Base-by-base conservation (phyloP, 768 basidiomycete genomes). In the Auriscalpium microsporum region DNA sequence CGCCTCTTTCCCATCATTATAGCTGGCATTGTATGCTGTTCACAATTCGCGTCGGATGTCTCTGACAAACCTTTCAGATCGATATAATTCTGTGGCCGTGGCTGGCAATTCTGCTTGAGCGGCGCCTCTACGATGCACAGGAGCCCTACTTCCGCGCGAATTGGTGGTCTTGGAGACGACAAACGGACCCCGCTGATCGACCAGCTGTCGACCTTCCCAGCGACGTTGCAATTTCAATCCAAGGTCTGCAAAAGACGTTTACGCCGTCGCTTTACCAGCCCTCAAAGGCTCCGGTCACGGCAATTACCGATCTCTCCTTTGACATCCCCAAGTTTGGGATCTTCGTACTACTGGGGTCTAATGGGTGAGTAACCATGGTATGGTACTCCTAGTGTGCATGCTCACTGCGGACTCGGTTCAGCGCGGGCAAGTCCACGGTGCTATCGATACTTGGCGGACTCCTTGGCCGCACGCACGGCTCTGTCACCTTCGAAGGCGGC, bases 351-450 rank as follows among this genome's bases (percentile, higher is more conserved):
- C 70, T 90, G 10, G 88, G 87, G 28, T 82, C 86, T 1, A 87
- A 87, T 58, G 85, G 84, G 82, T 72, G 23, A 35, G 70, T 63
- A 1, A 28, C n/a, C 3, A 6, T 28, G 28, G 2, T 28, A 4
- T 7, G 7, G 28, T 28, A 28, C 28, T 28, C 28, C 7, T 28
- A 28, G 28, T 28, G 28, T 28, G 28, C 28, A 28, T 4, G 28
- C 28, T 28, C 28, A 28, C 7, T 4, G 28, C 28, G 28, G 7
- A 28, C 28, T 28, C 28, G 28, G 28, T 7, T 28, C 56, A 87
- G 87, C 8, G 86, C 88, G 9, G 88, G 88, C 19, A 91, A 90
- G 68, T 87, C 86, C 0, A 90, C 88, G 0, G 69, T 79, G 0
- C 72, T 90, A 28, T 84, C 83, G 2, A 78, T 89, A 51, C 69